Percentiles rank a stretch among this genome's conserved stretches.
Conservation (phyloP, 495 filamentous ascomycete genomes). For the Xylaria scruposa region DNA sequence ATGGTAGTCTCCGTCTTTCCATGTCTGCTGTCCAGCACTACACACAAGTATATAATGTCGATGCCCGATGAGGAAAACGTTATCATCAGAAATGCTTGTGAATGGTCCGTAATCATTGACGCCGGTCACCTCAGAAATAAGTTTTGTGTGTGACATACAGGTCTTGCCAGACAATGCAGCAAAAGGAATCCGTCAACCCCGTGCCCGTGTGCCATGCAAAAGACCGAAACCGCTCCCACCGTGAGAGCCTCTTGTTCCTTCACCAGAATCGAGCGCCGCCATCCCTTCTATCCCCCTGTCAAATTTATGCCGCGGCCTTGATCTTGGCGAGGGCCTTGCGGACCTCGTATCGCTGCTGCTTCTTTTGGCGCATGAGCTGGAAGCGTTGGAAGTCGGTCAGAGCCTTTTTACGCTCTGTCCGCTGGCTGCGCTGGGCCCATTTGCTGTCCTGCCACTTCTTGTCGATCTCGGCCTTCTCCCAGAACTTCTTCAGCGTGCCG, state of each 20-base stretch:
- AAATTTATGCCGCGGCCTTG: conserved; percentile 56
- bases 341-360: conserved; percentile 97
- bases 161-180: conserved; percentile 58
- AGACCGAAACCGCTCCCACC: conserved; percentile 48
- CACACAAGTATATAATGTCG: conserved; percentile 18
- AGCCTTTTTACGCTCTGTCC: conserved; percentile 82
- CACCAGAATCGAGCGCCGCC: conserved; percentile 35
- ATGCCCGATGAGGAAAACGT: conserved; percentile 12
- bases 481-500: conserved; percentile 78
- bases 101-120: conserved; percentile 50
- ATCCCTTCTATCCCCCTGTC: conserved; percentile 27
- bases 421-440: conserved; percentile 88
- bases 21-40: background rate
- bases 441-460: conserved; percentile 85
- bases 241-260: conserved; percentile 35
- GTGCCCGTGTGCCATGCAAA: conserved; percentile 54
- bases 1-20: conserved; percentile 7
- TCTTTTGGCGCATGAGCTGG: conserved; percentile 97
- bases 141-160: conserved; percentile 57
- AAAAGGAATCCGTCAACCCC: conserved; percentile 54
- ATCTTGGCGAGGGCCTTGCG: conserved; percentile 89
- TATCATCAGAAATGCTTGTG: conserved; percentile 27
- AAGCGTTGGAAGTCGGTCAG: conserved; percentile 99
- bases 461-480: conserved; percentile 88
- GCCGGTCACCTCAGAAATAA: conserved; percentile 44